These are phyloP conservation scores for Lasiodiplodia theobromae DNA, from an alignment of 2,329 filamentous ascomycete species.

Conservation along the genomic window DNA sequence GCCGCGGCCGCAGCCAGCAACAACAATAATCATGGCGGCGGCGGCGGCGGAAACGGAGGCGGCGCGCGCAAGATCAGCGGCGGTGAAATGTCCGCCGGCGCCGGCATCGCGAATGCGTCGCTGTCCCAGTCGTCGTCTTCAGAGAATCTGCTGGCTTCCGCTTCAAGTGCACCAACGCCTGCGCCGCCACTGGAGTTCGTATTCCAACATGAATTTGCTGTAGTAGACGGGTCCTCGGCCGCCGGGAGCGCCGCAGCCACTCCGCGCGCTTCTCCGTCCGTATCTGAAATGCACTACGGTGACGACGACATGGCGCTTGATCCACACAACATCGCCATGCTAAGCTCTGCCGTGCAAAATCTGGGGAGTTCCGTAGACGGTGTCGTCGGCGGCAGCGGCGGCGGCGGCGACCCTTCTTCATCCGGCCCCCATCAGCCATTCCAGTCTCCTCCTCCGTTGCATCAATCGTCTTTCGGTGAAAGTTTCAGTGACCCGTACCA, in stretches of 20 bases:
- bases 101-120: not conserved
- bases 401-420: not conserved
- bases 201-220: conserved; percentile 24
- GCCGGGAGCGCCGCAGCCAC: not conserved
- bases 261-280: conserved; percentile 11
- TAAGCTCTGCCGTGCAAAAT: conserved; percentile 21
- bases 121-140: not conserved
- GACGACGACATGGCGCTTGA: conserved; percentile 18
- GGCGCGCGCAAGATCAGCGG: not conserved
- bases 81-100: not conserved
- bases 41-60: not conserved
- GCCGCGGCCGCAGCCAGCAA: conserved; percentile 6
- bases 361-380: not conserved
- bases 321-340: conserved; percentile 19
- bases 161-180: not conserved
- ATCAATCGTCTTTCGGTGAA: conserved; percentile 1
- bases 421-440: not conserved
- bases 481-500: not conserved
- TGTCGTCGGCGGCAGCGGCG: too few relatives aligned
- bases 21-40: not conserved
- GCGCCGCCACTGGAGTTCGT: not conserved
- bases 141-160: not conserved
- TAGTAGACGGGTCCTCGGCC: not conserved
- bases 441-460: not conserved
- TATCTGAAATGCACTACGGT: conserved; percentile 2